These are phyloP conservation scores for Candida nitratophila DNA, from an alignment of 805 yeast genomes.

Conservation along the genomic window DNA sequence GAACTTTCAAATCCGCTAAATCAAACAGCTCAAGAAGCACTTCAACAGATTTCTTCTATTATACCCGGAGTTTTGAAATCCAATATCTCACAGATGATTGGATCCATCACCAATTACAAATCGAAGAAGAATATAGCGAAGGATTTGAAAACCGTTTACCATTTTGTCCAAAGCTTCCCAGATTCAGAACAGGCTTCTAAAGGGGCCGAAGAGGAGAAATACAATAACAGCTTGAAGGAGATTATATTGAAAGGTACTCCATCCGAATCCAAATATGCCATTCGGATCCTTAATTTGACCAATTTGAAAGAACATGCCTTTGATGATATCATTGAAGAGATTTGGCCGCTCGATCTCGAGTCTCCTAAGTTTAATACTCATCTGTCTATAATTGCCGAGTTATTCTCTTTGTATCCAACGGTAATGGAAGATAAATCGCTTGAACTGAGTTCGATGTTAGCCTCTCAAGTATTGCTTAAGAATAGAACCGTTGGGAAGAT, in stretches of 20 bases:
- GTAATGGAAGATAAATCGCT: conserved; percentile 43
- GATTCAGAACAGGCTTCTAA: conserved; percentile 21
- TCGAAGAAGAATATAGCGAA: conserved; percentile 18
- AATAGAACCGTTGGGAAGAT: conserved; percentile 34
- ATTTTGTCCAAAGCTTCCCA: conserved; percentile 45
- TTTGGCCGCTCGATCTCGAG: conserved; percentile 44
- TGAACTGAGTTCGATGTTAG: conserved; percentile 51
- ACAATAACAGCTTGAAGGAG: conserved; percentile 36
- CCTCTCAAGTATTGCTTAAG: conserved; percentile 52
- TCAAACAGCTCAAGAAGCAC: conserved; percentile 40
- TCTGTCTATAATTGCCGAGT: conserved; percentile 52
- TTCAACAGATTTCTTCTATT: conserved; percentile 51
- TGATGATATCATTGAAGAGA: conserved; percentile 29
- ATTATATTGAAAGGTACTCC: conserved; percentile 49
- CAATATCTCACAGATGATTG: conserved; percentile 46
- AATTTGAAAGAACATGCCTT: conserved; percentile 30
- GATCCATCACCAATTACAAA: conserved; percentile 7
- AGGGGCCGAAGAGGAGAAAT: conserved; percentile 36
- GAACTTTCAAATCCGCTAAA: conserved; percentile 25
- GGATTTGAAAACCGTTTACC: conserved; percentile 53
- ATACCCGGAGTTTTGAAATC: conserved; percentile 60
- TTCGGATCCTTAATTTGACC: conserved; percentile 37
- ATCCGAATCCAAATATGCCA: conserved; percentile 56
- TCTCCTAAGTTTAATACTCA: conserved; percentile 40
- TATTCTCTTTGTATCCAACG: conserved; percentile 42